These are phyloP conservation scores for Vanilla planifolia DNA, from an alignment of 106 monocot species.

Conservation along the genomic window DNA sequence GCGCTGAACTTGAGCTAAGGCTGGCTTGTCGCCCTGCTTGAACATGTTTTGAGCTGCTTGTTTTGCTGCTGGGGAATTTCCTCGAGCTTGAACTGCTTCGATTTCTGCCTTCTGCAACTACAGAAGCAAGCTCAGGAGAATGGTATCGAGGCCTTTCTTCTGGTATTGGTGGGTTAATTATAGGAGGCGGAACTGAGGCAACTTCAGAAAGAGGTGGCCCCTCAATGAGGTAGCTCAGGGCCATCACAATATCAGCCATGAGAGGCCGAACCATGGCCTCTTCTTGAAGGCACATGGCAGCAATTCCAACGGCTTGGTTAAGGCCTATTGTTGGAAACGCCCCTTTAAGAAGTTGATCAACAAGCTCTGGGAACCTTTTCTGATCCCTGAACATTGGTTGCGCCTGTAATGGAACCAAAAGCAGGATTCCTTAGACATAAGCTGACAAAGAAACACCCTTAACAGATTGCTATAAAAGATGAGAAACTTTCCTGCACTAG, in stretches of 20 bases:
- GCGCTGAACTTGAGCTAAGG: background rate
- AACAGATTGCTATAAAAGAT: too few relatives aligned
- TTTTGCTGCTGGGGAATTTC: background rate
- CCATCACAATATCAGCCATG: constrained; percentile 71
- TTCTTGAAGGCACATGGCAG: constrained; percentile 93
- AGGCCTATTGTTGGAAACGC: constrained; percentile 44
- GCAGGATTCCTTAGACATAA: background rate
- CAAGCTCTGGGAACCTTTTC: constrained; percentile 65
- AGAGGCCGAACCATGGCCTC: constrained; percentile 74
- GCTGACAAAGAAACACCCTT: too few relatives aligned
- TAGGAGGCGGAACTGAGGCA: background rate
- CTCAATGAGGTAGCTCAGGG: constrained; percentile 57
- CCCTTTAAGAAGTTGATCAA: constrained; percentile 51
- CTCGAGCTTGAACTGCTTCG: background rate
- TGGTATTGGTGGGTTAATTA: background rate
- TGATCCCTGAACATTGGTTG: constrained; percentile 76
- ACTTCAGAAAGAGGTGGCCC: background rate
- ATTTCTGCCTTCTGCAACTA: background rate
- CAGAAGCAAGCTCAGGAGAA: background rate
- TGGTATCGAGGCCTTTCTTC: background rate
- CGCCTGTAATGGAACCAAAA: constrained; percentile 20
- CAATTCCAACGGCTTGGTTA: constrained; percentile 74
- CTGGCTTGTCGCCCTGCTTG: background rate
- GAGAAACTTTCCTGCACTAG: too few relatives aligned
- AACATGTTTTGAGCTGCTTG: background rate